Evolutionary conservation across 148 eudicot species (phyloP).

Genomic region (Rhododendron simsii): DNA sequence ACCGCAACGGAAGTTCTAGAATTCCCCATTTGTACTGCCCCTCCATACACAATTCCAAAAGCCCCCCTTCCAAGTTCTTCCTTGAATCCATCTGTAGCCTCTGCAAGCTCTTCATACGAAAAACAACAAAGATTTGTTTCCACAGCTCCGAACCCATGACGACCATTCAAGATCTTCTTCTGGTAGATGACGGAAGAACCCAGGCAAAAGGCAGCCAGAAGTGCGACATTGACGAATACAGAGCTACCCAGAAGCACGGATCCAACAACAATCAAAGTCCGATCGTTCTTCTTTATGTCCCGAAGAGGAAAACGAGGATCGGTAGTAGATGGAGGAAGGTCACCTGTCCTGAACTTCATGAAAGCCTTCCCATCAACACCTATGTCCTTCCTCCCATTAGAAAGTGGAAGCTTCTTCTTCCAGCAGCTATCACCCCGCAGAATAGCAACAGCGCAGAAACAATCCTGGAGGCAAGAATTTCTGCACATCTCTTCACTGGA

Average conservation of each 20-base stretch:
- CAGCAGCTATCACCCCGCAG: too few species aligned
- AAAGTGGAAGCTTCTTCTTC: slow-evolving; percentile 37
- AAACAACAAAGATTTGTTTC: slow-evolving; percentile 24
- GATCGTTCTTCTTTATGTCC: background rate
- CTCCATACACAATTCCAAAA: too few species aligned
- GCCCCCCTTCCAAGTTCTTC: slow-evolving; percentile 40
- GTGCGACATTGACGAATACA: background rate
- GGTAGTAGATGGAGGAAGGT: background rate
- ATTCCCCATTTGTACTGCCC: too few species aligned
- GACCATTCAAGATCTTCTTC: background rate
- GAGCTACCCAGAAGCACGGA: background rate
- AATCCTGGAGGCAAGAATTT: too few species aligned
- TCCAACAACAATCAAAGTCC: background rate
- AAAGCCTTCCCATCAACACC: background rate
- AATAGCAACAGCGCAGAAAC: too few species aligned
- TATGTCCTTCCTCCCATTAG: slow-evolving; percentile 20
- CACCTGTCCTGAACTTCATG: background rate
- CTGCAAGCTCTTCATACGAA: slow-evolving; percentile 34
- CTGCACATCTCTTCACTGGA: too few species aligned
- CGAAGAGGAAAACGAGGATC: background rate
- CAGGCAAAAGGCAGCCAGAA: background rate
- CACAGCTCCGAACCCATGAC: background rate
- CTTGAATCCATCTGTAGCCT: slow-evolving; percentile 46
- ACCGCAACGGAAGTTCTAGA: too few species aligned
- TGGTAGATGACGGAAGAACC: slow-evolving; percentile 1